These are phyloP conservation scores for Neoascochyta sp. DNA, from an alignment of 2,329 filamentous ascomycete species.

Conservation along the genomic window DNA sequence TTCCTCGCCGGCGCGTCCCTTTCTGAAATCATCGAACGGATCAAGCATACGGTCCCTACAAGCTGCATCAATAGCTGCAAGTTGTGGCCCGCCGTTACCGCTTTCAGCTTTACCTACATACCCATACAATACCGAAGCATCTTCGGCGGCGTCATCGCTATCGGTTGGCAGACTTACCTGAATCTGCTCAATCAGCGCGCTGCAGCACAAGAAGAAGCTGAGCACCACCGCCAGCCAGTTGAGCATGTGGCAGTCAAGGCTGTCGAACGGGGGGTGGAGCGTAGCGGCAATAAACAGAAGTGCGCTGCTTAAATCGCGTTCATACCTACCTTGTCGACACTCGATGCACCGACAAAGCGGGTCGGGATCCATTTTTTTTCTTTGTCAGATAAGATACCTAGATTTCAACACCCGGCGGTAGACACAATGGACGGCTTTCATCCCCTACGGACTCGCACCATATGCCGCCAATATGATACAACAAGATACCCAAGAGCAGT, in stretches of 20 bases:
- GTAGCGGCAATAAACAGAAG: conserved; percentile 10
- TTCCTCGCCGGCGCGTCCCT: conserved; percentile 57
- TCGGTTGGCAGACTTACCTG: conserved; percentile 91
- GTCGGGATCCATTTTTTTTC: too few relatives aligned
- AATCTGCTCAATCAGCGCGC: conserved; percentile 73
- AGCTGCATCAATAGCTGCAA: conserved; percentile 78
- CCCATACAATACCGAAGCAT: conserved; percentile 74
- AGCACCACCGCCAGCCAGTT: conserved; percentile 11
- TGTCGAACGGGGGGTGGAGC: conserved; percentile 3
- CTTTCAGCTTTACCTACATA: conserved; percentile 82
- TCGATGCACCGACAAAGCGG: too few relatives aligned
- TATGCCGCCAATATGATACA: too few relatives aligned
- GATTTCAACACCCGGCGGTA: too few relatives aligned
- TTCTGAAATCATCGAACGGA: conserved; percentile 63
- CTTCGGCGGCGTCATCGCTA: conserved; percentile 71
- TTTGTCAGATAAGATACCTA: conserved; percentile 9
- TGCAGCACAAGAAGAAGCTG: conserved; percentile 52
- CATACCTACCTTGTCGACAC: conserved; percentile 1
- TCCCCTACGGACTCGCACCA: too few relatives aligned
- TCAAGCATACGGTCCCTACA: conserved; percentile 70
- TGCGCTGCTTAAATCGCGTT: conserved; percentile 9
- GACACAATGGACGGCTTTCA: too few relatives aligned
- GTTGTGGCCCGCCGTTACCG: conserved; percentile 83
- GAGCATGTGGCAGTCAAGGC: conserved; percentile 1
- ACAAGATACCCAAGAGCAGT: too few relatives aligned